Evolutionary conservation across 2,329 filamentous ascomycete genomes (phyloP).

Genomic region (Arthrobotrys conoides): DNA sequence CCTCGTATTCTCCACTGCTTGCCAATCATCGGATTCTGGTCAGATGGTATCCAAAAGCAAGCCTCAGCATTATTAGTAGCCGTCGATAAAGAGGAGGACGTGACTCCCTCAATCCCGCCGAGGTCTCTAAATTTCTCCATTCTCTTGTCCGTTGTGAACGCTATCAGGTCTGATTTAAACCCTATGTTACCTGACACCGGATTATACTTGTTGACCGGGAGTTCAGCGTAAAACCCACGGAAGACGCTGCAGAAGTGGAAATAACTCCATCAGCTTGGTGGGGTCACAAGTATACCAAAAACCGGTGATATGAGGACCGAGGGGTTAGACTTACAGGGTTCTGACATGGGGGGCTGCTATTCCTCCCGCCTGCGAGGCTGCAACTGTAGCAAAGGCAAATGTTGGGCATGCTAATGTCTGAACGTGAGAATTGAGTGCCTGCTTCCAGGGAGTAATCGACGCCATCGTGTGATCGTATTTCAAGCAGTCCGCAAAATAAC

Average conservation of each 20-base stretch:
- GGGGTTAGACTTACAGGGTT: constrained; percentile 36
- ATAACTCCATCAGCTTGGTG: not conserved
- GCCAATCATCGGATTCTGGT: constrained; percentile 73
- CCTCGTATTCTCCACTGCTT: constrained; percentile 87
- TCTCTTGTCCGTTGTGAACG: constrained; percentile 87
- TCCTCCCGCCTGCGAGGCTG: constrained; percentile 25
- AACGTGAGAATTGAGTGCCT: constrained; percentile 37
- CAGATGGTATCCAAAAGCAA: constrained; percentile 78
- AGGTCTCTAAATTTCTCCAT: constrained; percentile 88
- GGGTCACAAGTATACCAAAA: not conserved
- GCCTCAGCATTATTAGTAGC: constrained; percentile 75
- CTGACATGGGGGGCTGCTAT: constrained; percentile 38
- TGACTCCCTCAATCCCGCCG: constrained; percentile 74
- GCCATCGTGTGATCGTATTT: constrained; percentile 26
- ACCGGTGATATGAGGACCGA: not conserved
- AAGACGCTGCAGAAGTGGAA: constrained; percentile 73
- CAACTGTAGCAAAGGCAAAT: constrained; percentile 46
- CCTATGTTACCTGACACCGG: constrained; percentile 70
- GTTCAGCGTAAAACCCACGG: constrained; percentile 83
- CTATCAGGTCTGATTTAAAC: constrained; percentile 74
- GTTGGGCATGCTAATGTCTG: constrained; percentile 48
- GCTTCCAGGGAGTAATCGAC: constrained; percentile 40
- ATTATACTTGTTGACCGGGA: constrained; percentile 81
- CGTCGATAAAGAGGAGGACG: constrained; percentile 62
- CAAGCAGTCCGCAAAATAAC: no score